These are phyloP conservation scores for Orbilia blumenaviensis DNA, from an alignment of 2,329 filamentous ascomycete species.

Conservation along the genomic window DNA sequence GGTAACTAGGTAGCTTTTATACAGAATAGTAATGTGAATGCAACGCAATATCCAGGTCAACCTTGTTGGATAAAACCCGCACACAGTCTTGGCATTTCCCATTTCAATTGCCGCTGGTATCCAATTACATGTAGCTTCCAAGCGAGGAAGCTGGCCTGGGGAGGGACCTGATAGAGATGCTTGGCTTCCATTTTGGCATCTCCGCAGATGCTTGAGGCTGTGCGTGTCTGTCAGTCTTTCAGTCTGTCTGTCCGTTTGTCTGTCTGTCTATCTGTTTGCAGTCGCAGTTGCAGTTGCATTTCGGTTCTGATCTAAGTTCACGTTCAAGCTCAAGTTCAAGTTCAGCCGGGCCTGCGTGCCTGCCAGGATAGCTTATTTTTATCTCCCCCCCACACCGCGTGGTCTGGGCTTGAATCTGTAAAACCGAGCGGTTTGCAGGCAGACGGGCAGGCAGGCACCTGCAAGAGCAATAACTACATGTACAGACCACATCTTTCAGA, in stretches of 20 bases:
- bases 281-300: too few species aligned
- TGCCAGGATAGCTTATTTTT: slow-evolving; percentile 31
- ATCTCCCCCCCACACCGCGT: slow-evolving; percentile 5
- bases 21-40: too few species aligned
- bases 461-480: too few species aligned
- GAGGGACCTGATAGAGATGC: slow-evolving; percentile 2
- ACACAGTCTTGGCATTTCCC: slow-evolving; percentile 17
- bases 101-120: slow-evolving; percentile 2
- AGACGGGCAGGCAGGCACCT: not conserved
- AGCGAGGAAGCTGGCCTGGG: slow-evolving; percentile 31
- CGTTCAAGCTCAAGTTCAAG: not conserved
- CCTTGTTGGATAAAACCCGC: slow-evolving; percentile 4
- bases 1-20: too few species aligned
- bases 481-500: slow-evolving; percentile 31
- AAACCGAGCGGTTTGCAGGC: slow-evolving; percentile 30
- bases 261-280: too few species aligned
- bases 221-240: not conserved
- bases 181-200: slow-evolving; percentile 41
- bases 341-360: slow-evolving; percentile 16
- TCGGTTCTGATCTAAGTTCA: not conserved
- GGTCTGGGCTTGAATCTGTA: not conserved
- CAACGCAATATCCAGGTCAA: slow-evolving; percentile 1
- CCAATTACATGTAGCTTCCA: not conserved
- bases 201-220: slow-evolving; percentile 20
- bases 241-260: not conserved